Percentiles rank a stretch among this genome's conserved stretches.
Evolutionary conservation across 768 basidiomycete species (phyloP).

Genomic region (Omphalotus guepiniiformis): DNA sequence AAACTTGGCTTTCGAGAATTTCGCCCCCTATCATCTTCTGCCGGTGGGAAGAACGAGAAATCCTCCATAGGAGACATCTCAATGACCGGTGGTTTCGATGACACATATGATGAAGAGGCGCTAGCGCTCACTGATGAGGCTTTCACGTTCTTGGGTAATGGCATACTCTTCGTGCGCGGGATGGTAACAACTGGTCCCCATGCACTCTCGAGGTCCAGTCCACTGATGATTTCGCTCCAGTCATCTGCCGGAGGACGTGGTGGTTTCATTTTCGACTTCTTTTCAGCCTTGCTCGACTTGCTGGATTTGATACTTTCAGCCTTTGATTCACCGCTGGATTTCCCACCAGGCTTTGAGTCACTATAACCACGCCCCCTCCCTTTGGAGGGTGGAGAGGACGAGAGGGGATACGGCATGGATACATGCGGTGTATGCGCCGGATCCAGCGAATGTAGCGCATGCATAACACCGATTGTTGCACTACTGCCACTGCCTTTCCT

Average conservation of each 20-base stretch:
- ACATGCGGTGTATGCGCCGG: slow-evolving; percentile 12
- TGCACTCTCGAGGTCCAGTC: not conserved
- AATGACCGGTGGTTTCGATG: slow-evolving; percentile 3
- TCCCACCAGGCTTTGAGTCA: slow-evolving; percentile 3
- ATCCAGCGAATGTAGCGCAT: slow-evolving; percentile 17
- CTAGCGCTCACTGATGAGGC: not conserved
- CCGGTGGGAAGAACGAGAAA: not conserved
- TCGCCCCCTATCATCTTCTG: slow-evolving; percentile 22
- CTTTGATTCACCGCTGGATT: slow-evolving; percentile 6
- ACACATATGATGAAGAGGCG: not conserved
- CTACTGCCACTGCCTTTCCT: not conserved
- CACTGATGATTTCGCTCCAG: slow-evolving; percentile 2
- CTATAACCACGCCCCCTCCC: slow-evolving; percentile 4
- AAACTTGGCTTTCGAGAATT: slow-evolving; percentile 23
- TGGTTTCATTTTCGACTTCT: slow-evolving; percentile 16
- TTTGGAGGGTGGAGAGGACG: slow-evolving; percentile 6
- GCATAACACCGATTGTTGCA: slow-evolving; percentile 6
- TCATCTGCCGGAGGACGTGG: slow-evolving; percentile 1
- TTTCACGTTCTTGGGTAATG: slow-evolving; percentile 25
- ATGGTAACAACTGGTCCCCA: slow-evolving; percentile 11
- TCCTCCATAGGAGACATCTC: slow-evolving; percentile 6
- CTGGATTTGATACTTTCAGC: slow-evolving; percentile 4
- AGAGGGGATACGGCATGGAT: slow-evolving; percentile 3
- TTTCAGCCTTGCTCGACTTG: slow-evolving; percentile 18
- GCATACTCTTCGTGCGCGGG: slow-evolving; percentile 52